Base-by-base conservation (phyloP, 1,284 basidiomycete species). In the Flammula alnicola region DNA sequence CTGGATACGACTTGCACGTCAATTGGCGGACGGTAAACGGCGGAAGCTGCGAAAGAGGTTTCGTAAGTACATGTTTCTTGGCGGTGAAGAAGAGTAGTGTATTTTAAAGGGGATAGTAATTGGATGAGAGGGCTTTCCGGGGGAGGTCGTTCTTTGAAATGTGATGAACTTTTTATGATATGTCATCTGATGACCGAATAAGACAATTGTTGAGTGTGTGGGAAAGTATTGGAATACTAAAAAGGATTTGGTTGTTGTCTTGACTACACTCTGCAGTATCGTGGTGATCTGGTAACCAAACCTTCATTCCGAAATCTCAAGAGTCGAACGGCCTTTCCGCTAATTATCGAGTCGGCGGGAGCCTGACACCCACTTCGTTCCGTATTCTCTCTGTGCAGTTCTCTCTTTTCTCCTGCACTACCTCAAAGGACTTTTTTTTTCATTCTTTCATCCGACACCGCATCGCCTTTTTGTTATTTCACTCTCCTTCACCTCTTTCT, bases 1-100 rank as follows among this genome's bases (percentile, higher is more conserved):
- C 52, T 94, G 91, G 84, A 71, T 92, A 55, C 75, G 75, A 60
- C 75, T 95, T 40, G 93, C 81, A 51, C 79, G 83, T 56, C 69
- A 75, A 60, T 66, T 95, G 54, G 84, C 80, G 47, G 64, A 74
- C 53, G 70, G 72, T 37, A 67, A 70, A 60, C 74, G 84, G 61
- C 76, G 76, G 68, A 82, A 81, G 71, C 66, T 91, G 66, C 84
- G 90, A 72, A 74, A 73, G 65, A 67, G 70, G 61, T 93, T 89
- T 69, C 73, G 75, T 59, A 65, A 73, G 65, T 83, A 82, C 68
- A 91, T 94, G 87, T 91, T 81, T 67, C 77, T 84, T 66, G 80
- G 76, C 39, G 70, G 71, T 40, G 58, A 65, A 66, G 67, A 70
- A 67, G 68, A 68, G 60, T 65, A 62, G 61, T 63, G 63, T 63